Percentiles rank a stretch among this genome's conserved stretches.
These are phyloP conservation scores for Zymoseptoria passerinii DNA, from an alignment of 2,329 filamentous ascomycete genomes.

Conservation along the genomic window DNA sequence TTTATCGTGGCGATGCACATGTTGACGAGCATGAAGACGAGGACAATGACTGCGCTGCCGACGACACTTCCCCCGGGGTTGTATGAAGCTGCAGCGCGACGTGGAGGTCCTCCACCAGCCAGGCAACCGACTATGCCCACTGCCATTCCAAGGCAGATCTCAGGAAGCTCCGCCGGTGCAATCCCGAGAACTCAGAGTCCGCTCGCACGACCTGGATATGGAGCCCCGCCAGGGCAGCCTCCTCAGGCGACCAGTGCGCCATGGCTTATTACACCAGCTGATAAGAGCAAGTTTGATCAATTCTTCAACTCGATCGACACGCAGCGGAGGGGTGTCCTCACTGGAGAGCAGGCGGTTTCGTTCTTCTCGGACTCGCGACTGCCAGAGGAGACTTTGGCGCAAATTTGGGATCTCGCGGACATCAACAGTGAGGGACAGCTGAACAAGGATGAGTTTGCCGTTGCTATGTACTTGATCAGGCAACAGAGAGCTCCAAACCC, in stretches of 20 bases:
- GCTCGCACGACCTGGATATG: conserved; percentile 40
- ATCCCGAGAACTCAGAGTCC: conserved; percentile 54
- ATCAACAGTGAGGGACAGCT: conserved; percentile 83
- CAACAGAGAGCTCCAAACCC: conserved; percentile 72
- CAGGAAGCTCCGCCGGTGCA: conserved; percentile 44
- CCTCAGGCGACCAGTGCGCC: conserved; percentile 53
- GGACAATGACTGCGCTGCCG: conserved; percentile 70
- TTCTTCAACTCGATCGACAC: conserved; percentile 82
- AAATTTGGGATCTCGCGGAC: conserved; percentile 96
- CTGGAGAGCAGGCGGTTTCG: conserved; percentile 84
- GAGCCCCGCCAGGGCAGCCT: conserved; percentile 41
- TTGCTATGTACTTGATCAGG: conserved; percentile 94
- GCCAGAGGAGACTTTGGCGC: conserved; percentile 77
- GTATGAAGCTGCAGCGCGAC: conserved; percentile 80
- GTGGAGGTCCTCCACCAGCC: conserved; percentile 42
- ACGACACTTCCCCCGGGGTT: conserved; percentile 72
- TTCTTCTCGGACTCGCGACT: conserved; percentile 92
- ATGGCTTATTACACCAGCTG: conserved; percentile 74
- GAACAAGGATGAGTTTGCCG: conserved; percentile 83
- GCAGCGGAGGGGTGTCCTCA: conserved; percentile 70
- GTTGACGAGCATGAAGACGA: conserved; percentile 81
- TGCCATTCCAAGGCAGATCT: conserved; percentile 75
- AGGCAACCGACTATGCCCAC: conserved; percentile 24
- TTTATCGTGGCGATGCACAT: conserved; percentile 99
- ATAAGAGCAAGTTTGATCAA: conserved; percentile 81